A percentile compares a stretch with the other conserved stretches of the same genome.
Evolutionary conservation across 345 rosid species (phyloP).

Genomic region (Microthlaspi erraticum): DNA sequence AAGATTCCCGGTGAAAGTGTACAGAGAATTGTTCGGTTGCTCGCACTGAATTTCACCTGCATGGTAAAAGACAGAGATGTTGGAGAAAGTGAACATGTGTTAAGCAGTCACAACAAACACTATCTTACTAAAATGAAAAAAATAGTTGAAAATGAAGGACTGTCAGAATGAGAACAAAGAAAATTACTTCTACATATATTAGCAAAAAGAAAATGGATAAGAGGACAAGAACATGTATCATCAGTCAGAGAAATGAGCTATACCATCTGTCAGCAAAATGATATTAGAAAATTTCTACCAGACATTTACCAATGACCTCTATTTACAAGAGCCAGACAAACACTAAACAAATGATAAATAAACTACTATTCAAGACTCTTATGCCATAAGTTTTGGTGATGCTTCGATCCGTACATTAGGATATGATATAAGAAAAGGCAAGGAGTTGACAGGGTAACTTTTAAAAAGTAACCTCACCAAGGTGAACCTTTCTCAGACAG

Average conservation of each 20-base stretch:
- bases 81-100: slow-evolving; percentile 17
- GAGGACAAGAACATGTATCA: slow-evolving; percentile 9
- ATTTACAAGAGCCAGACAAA: slow-evolving; percentile 1
- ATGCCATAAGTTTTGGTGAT: slow-evolving; percentile 23
- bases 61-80: slow-evolving; percentile 42
- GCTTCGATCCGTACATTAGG: neutral
- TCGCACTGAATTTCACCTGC: slow-evolving; percentile 99
- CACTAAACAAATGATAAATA: slow-evolving; percentile 13
- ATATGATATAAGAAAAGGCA: slow-evolving; percentile 22
- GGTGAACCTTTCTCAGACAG: slow-evolving; percentile 24
- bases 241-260: slow-evolving; percentile 24
- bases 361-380: slow-evolving; percentile 11
- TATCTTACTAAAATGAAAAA: slow-evolving; percentile 13
- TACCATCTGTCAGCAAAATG: slow-evolving; percentile 3
- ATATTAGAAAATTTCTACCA: slow-evolving; percentile 10
- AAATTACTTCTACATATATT: slow-evolving; percentile 9
- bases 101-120: slow-evolving; percentile 2
- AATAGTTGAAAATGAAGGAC: neutral
- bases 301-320: slow-evolving; percentile 22
- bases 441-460: slow-evolving; percentile 23
- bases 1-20: slow-evolving; percentile 98
- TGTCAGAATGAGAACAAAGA: neutral
- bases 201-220: slow-evolving; percentile 29
- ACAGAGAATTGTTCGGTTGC: slow-evolving; percentile 97
- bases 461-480: slow-evolving; percentile 14